Base-by-base conservation (phyloP, 352 stramenopile genomes). In the Phytophthora palmivora region DNA sequence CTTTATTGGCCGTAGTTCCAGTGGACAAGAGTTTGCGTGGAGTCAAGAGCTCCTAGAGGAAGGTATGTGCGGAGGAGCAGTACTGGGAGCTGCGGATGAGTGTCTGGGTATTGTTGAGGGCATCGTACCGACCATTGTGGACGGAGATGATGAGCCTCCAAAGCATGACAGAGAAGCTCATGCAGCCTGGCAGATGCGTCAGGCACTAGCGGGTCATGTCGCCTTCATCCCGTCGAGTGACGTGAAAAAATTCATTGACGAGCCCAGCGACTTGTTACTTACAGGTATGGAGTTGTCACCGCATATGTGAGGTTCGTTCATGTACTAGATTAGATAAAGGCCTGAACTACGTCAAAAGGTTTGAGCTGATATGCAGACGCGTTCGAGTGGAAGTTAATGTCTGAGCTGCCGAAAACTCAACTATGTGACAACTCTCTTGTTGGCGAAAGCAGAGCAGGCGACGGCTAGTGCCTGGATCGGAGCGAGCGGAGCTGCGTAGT, bases 371-470 rank as follows among this genome's bases (percentile, higher is more conserved):
- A 60, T 16, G 41, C 47, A 47, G 18, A 38, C 38, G 21, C 28
- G 48, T 58, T 59, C 32, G 18, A 60, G 41, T 34, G 53, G 34
- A 51, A 55, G 22, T 26, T 34, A 26, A 56, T 38, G 16, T 51
- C 16, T 48, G 4, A 32, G 26, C 47, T 67, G 46, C 57, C 30
- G 32, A 43, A 18, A 28, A 16, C 28, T n/a, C n/a, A n/a, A n/a
- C 41, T 78, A 96, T 8, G 89, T 97, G 30, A 97, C 88, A 14
- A 76, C 82, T 63, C 84, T 82, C 59, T 97, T 97, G 67, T 92
- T 86, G 2, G 88, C 82, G 58, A 96, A 97, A 16, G 85, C 79
- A 39, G 87, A 92, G 63, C 83, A 87, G 26, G 84, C 86, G 54
- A 96, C 81, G 19, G 84, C 85, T 0, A 96, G 79, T n/a, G 85